Conservation (phyloP, 371 early-diverging fungal species). For the Mortierella sp. region DNA sequence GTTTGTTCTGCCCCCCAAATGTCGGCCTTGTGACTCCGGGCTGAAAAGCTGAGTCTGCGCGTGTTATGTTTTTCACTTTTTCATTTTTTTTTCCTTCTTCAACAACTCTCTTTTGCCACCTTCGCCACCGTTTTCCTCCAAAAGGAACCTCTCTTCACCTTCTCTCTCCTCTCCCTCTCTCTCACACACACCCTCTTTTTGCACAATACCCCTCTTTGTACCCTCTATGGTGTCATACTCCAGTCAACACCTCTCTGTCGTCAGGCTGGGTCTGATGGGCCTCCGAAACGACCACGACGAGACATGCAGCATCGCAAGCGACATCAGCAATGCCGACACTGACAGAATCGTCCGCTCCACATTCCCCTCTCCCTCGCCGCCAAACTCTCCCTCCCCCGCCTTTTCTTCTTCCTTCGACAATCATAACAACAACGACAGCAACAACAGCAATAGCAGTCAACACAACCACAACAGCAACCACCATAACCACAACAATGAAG, state of each 20-base stretch:
- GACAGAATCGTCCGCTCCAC: constrained; percentile 1
- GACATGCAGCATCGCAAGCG: background rate
- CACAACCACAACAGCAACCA: background rate
- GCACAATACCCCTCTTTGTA: background rate
- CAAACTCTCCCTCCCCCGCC: background rate
- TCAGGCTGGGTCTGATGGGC: background rate
- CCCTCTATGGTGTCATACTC: background rate
- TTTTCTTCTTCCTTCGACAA: background rate
- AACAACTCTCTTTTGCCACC: background rate
- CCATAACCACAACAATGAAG: background rate
- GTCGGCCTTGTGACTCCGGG: constrained; percentile 6
- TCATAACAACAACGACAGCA: background rate
- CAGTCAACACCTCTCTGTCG: background rate
- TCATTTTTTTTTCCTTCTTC: background rate
- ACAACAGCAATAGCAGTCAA: background rate
- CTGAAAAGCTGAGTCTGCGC: background rate
- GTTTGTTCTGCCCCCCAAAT: background rate
- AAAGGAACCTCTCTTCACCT: too few species aligned
- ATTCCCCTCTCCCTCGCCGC: constrained; percentile 6
- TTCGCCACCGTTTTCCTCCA: too few species aligned
- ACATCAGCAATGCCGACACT: constrained; percentile 5
- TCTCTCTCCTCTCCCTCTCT: background rate
- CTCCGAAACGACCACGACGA: background rate
- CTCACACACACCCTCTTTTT: background rate
- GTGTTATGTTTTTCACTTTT: background rate